Evolutionary conservation across 495 filamentous ascomycete species (phyloP).

Genomic region (Hypoxylon fuscum): DNA sequence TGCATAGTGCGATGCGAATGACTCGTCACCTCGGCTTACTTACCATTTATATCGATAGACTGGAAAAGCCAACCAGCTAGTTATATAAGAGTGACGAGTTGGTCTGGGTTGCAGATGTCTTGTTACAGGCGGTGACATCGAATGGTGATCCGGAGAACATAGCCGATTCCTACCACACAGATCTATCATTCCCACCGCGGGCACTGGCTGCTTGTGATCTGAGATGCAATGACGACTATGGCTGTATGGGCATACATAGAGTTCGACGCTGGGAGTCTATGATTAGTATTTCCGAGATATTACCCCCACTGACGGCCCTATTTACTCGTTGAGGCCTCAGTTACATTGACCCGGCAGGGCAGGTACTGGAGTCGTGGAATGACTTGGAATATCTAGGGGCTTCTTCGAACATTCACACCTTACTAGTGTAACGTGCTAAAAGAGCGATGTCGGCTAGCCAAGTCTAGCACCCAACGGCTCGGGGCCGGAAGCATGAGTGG

Average conservation of each 20-base stretch:
- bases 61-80: conserved; percentile 10
- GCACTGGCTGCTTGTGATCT: not conserved
- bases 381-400: not conserved
- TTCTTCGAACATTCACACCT: not conserved
- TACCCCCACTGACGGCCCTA: not conserved
- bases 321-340: not conserved
- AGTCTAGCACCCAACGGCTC: conserved; percentile 15
- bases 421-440: not conserved
- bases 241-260: conserved; percentile 4
- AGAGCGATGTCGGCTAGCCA: not conserved
- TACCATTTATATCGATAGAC: conserved; percentile 6
- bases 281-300: conserved; percentile 11
- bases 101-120: conserved; percentile 6
- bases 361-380: conserved; percentile 13
- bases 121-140: conserved; percentile 16
- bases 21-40: conserved; percentile 21
- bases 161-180: conserved; percentile 19
- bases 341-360: conserved; percentile 8
- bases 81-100: conserved; percentile 15
- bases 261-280: not conserved
- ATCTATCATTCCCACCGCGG: not conserved
- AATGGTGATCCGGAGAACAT: conserved; percentile 21
- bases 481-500: not conserved
- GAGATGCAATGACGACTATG: conserved; percentile 3
- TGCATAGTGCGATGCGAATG: conserved; percentile 4